Conservation (phyloP, 2,329 filamentous ascomycete genomes). For the Exophiala calicioides region DNA sequence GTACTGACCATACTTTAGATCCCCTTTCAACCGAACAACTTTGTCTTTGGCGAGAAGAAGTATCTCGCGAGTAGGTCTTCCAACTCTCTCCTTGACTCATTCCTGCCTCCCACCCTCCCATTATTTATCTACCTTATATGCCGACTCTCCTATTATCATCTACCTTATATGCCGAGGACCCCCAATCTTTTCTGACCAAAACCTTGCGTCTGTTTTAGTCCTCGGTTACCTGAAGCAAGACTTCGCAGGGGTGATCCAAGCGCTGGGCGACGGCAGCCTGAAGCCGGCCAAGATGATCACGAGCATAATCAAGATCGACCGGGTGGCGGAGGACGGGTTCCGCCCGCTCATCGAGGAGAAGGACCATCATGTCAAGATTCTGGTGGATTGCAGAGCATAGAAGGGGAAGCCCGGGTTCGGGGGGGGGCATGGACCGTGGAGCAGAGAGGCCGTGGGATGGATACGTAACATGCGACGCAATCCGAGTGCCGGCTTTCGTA, state of each 20-base stretch:
- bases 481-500: too few species aligned
- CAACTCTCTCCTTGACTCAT: background rate
- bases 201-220: conserved; percentile 21
- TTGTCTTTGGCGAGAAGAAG: conserved; percentile 56
- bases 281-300: conserved; percentile 63
- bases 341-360: conserved; percentile 60
- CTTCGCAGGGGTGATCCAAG: conserved; percentile 59
- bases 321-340: conserved; percentile 60
- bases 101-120: background rate
- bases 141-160: too few species aligned
- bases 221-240: conserved; percentile 55
- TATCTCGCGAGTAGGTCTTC: conserved; percentile 47
- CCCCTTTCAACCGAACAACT: conserved; percentile 55
- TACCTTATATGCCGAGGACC: background rate
- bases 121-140: background rate
- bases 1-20: conserved; percentile 31
- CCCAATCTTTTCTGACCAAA: background rate
- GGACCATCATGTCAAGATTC: conserved; percentile 64
- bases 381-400: conserved; percentile 44
- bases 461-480: too few species aligned
- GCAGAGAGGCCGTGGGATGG: too few species aligned
- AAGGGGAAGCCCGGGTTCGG: too few species aligned
- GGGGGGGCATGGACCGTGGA: too few species aligned
- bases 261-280: conserved; percentile 49
- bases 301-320: conserved; percentile 56